Conservation (phyloP, 73 alveolate species). For the Breviolum minutum region DNA sequence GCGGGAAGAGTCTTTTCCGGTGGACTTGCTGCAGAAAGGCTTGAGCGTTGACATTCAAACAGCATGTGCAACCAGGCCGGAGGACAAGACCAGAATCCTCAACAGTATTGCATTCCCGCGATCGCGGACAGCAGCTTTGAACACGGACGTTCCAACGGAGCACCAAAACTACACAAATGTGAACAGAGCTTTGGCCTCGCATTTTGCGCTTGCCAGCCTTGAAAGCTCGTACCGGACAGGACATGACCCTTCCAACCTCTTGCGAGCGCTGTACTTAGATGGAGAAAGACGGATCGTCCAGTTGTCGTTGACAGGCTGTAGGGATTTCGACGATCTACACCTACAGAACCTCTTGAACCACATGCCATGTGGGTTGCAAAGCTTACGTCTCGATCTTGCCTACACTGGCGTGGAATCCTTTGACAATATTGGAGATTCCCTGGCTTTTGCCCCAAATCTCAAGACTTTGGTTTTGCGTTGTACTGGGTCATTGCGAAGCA, state of each 20-base stretch:
- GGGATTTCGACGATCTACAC: background rate
- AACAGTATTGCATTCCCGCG: slow-evolving; percentile 9
- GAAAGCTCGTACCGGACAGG: background rate
- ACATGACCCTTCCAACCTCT: background rate
- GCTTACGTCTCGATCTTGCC: slow-evolving; percentile 20
- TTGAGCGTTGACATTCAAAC: background rate
- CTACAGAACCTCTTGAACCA: background rate
- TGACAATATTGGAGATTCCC: background rate
- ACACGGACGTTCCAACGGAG: background rate
- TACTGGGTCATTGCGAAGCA: background rate
- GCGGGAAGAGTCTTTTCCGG: background rate
- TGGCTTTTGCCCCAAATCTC: background rate
- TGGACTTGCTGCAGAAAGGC: background rate
- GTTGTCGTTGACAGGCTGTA: background rate
- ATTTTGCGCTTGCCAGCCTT: background rate
- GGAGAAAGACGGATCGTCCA: background rate
- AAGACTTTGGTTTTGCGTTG: background rate
- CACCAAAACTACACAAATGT: background rate
- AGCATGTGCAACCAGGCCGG: background rate
- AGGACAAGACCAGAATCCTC: background rate
- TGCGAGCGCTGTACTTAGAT: background rate
- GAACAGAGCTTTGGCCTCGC: background rate
- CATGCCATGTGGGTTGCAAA: background rate
- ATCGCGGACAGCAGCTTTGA: background rate
- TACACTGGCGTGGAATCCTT: slow-evolving; percentile 5